Evolutionary conservation across 2,329 filamentous ascomycete species (phyloP).

Genomic region (Trichoderma aggressivum): DNA sequence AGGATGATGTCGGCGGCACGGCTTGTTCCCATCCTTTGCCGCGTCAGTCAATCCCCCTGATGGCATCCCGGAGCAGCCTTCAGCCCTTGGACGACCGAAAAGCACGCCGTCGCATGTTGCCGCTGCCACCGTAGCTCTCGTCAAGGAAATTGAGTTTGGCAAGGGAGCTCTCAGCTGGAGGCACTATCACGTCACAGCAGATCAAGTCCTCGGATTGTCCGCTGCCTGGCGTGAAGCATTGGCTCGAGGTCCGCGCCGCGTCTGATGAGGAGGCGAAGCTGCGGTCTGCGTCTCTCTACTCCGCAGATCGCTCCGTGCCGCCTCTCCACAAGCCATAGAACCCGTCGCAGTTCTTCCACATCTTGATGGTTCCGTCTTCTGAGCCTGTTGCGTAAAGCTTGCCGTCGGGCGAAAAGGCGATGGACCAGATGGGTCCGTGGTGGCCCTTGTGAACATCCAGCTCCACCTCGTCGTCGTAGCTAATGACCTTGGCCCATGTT

Average conservation of each 20-base stretch:
- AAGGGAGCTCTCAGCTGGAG: constrained; percentile 5
- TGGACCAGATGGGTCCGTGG: constrained; percentile 95
- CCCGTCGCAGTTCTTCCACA: constrained; percentile 71
- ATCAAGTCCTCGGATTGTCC: constrained; percentile 15
- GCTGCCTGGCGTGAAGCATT: constrained; percentile 19
- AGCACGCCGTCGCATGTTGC: background rate
- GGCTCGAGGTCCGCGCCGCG: constrained; percentile 15
- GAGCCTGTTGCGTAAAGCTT: constrained; percentile 95
- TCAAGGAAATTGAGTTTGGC: background rate
- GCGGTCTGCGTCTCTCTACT: constrained; percentile 35
- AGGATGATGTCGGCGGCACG: background rate
- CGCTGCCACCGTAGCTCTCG: background rate
- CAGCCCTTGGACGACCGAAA: background rate
- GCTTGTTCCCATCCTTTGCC: background rate
- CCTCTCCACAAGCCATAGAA: constrained; percentile 63
- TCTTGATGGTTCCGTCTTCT: constrained; percentile 95
- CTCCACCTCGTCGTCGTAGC: constrained; percentile 79
- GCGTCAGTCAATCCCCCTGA: background rate
- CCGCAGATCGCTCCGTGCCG: constrained; percentile 37
- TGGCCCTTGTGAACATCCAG: constrained; percentile 94
- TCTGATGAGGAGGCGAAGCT: constrained; percentile 25
- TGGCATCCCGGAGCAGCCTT: background rate
- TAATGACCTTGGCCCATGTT: constrained; percentile 94
- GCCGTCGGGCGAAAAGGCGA: constrained; percentile 90
- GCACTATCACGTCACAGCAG: background rate